phyloP scores from a whole-genome alignment of 2,329 filamentous ascomycete genomes.

The Exophiala spinifera region DNA sequence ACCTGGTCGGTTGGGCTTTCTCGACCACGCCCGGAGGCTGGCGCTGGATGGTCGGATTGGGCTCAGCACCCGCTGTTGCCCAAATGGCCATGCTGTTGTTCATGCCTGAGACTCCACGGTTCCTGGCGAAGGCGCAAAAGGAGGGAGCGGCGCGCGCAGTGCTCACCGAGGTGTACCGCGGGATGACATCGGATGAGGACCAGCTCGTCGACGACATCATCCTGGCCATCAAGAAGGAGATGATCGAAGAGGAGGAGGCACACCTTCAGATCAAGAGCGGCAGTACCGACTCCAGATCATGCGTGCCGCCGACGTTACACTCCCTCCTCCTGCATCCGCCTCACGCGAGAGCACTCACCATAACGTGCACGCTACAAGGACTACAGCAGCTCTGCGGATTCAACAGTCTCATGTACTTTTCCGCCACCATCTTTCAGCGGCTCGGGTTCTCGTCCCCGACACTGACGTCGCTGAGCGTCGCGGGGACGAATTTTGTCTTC shows the following conservation, averaged over 20 bases:
- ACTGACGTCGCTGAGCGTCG: slow-evolving; percentile 74
- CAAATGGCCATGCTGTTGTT: slow-evolving; percentile 66
- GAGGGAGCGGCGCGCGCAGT: slow-evolving; percentile 62
- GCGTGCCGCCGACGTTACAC: slow-evolving; percentile 38
- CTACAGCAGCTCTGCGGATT: slow-evolving; percentile 88
- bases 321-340: slow-evolving; percentile 28
- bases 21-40: slow-evolving; percentile 63
- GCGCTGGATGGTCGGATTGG: slow-evolving; percentile 89
- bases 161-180: slow-evolving; percentile 62
- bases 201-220: slow-evolving; percentile 60
- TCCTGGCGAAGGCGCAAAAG: slow-evolving; percentile 70
- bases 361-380: slow-evolving; percentile 82
- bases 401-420: slow-evolving; percentile 92
- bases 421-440: slow-evolving; percentile 74
- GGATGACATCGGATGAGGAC: slow-evolving; percentile 35
- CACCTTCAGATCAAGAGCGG: slow-evolving; percentile 17
- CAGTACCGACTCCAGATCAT: background rate
- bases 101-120: slow-evolving; percentile 87
- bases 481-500: slow-evolving; percentile 78
- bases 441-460: slow-evolving; percentile 77
- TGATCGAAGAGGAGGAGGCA: slow-evolving; percentile 63
- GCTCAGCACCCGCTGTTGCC: slow-evolving; percentile 69
- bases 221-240: slow-evolving; percentile 68
- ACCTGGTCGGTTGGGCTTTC: slow-evolving; percentile 76
- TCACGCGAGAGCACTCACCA: slow-evolving; percentile 65